Base-by-base conservation (phyloP, 768 basidiomycete genomes). In the Trametes sanguinea region DNA sequence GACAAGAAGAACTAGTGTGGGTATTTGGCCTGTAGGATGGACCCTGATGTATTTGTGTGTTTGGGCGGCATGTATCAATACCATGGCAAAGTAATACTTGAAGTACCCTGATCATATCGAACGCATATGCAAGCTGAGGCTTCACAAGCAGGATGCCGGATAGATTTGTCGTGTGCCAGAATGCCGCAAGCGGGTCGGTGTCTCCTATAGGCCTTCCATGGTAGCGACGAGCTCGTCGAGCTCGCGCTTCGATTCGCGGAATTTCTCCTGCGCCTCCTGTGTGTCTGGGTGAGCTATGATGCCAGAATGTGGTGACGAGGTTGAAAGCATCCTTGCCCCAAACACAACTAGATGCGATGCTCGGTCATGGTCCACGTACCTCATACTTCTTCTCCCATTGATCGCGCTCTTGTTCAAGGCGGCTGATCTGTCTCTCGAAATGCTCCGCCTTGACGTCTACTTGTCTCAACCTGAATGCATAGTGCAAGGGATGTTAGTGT, bases 391-490 rank as follows among this genome's bases (percentile, higher is more conserved):
- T 85, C 85, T 97, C 95, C 92, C 91, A 94, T 44, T 73, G 69
- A 74, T 98, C 96, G 54, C 95, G 87, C 75, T 99, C 97, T 72
- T 91, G 86, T 73, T 98, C 95, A 51, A 85, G 80, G 44, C 90
- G 85, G 65, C 85, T 80, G n/a, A 97, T 87, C 73, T 95, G 92
- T 52, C 95, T 86, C 78, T 98, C 96, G 73, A 92, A 97, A 78
- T 98, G 94, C 76, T 99, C 97, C 9, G 96, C 96, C 80, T 98
- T 99, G 76, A 98, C 89, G 72, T 99, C 97, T 58, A 96, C 94
- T 71, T 96, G 93, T 64, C 96, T 83, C 69, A 99, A 82, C 11
- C 35, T 37, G 35, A 6, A 37, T 11, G 35, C 35, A 11, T 37
- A 22, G 22, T 22, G 22, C 22, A 22, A 22, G 22, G 22, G 22